Percentiles rank a stretch among this genome's conserved stretches.
phyloP scores from a whole-genome alignment of 2,329 filamentous ascomycete genomes.

The Xylariaceae sp. region DNA sequence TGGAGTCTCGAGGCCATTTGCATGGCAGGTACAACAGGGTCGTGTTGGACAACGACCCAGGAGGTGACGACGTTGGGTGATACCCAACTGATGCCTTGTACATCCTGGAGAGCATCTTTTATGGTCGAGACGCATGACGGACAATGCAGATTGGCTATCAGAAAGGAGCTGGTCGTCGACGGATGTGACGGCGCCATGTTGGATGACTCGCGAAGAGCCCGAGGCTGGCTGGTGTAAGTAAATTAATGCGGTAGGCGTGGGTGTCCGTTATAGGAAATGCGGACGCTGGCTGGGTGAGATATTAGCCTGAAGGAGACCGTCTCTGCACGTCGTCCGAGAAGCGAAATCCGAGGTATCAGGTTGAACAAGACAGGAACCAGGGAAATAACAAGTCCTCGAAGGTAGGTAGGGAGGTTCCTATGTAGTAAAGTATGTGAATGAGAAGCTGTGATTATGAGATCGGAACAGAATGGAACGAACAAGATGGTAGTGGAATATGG shows the following conservation, averaged over 20 bases:
- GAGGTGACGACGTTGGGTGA: constrained; percentile 70
- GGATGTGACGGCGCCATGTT: constrained; percentile 21
- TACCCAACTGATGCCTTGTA: constrained; percentile 49
- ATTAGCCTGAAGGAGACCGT: constrained; percentile 14
- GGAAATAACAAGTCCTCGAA: too few relatives aligned
- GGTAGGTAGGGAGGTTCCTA: too few relatives aligned
- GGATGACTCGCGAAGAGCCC: not conserved
- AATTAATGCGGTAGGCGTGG: constrained; percentile 9
- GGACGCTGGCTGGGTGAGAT: constrained; percentile 12
- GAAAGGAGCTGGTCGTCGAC: constrained; percentile 52
- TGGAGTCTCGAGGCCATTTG: constrained; percentile 44
- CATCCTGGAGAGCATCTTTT: constrained; percentile 48
- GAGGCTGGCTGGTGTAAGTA: constrained; percentile 3
- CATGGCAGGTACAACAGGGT: constrained; percentile 39
- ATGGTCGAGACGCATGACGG: constrained; percentile 69
- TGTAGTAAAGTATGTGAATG: too few relatives aligned
- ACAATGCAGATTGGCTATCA: constrained; percentile 74
- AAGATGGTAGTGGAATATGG: not conserved
- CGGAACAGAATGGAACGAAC: too few relatives aligned
- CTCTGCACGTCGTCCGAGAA: not conserved
- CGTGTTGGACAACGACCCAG: constrained; percentile 50
- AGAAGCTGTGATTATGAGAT: too few relatives aligned
- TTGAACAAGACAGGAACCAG: too few relatives aligned
- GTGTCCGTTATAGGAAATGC: constrained; percentile 13
- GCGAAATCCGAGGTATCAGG: not conserved